A percentile compares a stretch with the other conserved stretches of the same genome.
Conservation (phyloP, 352 stramenopile genomes). For the Pythium phragmitis region DNA sequence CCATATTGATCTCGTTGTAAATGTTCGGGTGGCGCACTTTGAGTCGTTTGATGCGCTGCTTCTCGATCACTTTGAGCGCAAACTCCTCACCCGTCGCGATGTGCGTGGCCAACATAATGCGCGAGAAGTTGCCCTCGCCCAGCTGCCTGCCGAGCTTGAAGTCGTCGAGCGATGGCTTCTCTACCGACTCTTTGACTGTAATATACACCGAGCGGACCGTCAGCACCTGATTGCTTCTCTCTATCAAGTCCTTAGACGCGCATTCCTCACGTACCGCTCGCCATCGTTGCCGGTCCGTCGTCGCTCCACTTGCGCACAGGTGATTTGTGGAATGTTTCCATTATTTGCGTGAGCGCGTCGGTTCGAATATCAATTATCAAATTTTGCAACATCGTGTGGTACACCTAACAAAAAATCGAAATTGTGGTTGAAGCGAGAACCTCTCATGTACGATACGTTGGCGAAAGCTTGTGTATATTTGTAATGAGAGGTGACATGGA, state of each 20-base stretch:
- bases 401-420: slow-evolving; percentile 2
- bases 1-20: slow-evolving; percentile 98
- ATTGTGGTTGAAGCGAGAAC: slow-evolving; percentile 17
- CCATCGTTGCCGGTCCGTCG: slow-evolving; percentile 3
- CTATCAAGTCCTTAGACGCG: background rate
- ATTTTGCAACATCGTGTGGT: slow-evolving; percentile 16
- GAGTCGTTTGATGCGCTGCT: slow-evolving; percentile 83
- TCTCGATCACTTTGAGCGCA: slow-evolving; percentile 96
- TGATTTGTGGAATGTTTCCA: slow-evolving; percentile 17
- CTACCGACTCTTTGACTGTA: slow-evolving; percentile 66
- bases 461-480: slow-evolving; percentile 19
- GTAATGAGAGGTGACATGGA: slow-evolving; percentile 13
- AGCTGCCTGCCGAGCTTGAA: slow-evolving; percentile 61
- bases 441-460: slow-evolving; percentile 17
- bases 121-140: slow-evolving; percentile 95
- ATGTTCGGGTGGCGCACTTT: slow-evolving; percentile 96
- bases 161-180: slow-evolving; percentile 76
- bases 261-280: slow-evolving; percentile 18
- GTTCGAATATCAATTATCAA: slow-evolving; percentile 26
- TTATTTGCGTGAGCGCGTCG: slow-evolving; percentile 4
- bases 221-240: background rate
- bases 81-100: slow-evolving; percentile 90
- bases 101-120: slow-evolving; percentile 89
- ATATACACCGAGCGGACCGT: slow-evolving; percentile 3
- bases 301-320: background rate